These are phyloP conservation scores for Rhizopogon vinicolor DNA, from an alignment of 768 basidiomycete genomes.

Conservation along the genomic window DNA sequence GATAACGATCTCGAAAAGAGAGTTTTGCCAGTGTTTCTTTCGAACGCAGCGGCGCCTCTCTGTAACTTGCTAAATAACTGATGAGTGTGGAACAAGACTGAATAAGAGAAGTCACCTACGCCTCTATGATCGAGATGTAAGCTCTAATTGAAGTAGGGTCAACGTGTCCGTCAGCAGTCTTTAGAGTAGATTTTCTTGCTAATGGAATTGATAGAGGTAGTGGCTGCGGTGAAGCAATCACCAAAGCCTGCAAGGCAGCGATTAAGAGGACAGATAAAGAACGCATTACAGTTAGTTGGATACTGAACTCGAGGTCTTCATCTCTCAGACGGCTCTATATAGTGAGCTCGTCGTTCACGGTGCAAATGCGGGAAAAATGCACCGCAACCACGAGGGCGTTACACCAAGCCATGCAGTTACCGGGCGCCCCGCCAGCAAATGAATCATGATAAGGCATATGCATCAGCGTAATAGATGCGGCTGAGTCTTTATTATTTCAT, in stretches of 20 bases:
- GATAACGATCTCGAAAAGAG: neutral
- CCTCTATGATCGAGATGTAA: slow-evolving; percentile 11
- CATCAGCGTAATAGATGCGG: neutral
- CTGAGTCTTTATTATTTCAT: neutral
- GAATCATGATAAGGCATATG: neutral
- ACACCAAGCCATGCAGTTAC: neutral
- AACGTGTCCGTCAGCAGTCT: slow-evolving; percentile 9
- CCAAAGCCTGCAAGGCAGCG: slow-evolving; percentile 11
- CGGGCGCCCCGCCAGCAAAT: neutral
- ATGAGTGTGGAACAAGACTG: slow-evolving; percentile 3
- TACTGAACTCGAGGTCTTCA: neutral
- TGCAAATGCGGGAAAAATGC: neutral
- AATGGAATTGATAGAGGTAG: slow-evolving; percentile 13
- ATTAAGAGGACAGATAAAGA: slow-evolving; percentile 3
- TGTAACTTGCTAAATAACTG: slow-evolving; percentile 14
- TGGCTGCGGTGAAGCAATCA: slow-evolving; percentile 11
- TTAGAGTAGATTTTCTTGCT: slow-evolving; percentile 9
- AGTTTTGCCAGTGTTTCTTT: neutral
- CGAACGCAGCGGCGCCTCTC: slow-evolving; percentile 8
- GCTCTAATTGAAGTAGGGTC: slow-evolving; percentile 10
- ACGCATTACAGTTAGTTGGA: slow-evolving; percentile 5
- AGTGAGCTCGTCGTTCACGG: neutral
- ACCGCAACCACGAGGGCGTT: neutral
- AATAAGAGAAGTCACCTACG: neutral
- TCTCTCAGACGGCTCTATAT: neutral